phyloP scores from a whole-genome alignment of 2,329 filamentous ascomycete genomes.

The Mollisia scopiformis region DNA sequence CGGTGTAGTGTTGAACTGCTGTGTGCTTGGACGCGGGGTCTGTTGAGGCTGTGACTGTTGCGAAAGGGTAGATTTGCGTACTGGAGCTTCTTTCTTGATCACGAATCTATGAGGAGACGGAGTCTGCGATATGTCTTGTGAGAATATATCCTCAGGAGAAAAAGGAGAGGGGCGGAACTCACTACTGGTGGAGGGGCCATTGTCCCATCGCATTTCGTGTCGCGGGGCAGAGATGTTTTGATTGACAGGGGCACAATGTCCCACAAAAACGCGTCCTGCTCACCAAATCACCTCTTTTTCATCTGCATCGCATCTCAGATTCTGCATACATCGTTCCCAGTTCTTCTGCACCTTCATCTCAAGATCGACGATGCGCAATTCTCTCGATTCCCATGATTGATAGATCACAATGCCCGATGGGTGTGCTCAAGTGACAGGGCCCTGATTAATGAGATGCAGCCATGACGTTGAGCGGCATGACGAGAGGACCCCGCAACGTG shows the following conservation, averaged over 20 bases:
- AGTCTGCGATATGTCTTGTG: conserved; percentile 32
- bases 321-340: too few relatives aligned
- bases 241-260: not conserved
- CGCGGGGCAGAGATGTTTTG: conserved; percentile 4
- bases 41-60: conserved; percentile 23
- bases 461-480: conserved; percentile 18
- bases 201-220: conserved; percentile 22
- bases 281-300: not conserved
- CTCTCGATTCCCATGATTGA: not conserved
- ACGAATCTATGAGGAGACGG: conserved; percentile 42
- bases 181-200: conserved; percentile 40
- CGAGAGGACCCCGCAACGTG: conserved; percentile 7
- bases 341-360: too few relatives aligned
- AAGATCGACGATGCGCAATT: conserved; percentile 1
- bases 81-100: conserved; percentile 32
- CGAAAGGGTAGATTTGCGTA: conserved; percentile 21
- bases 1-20: conserved; percentile 39
- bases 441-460: not conserved
- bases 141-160: conserved; percentile 1
- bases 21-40: conserved; percentile 26
- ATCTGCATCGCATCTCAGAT: too few relatives aligned
- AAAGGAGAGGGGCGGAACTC: conserved; percentile 10
- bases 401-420: not conserved
- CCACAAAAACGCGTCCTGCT: not conserved
- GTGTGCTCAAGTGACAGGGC: conserved; percentile 7